Evolutionary conservation across 352 stramenopile species (phyloP).

Genomic region (Pseudoperonospora humuli): DNA sequence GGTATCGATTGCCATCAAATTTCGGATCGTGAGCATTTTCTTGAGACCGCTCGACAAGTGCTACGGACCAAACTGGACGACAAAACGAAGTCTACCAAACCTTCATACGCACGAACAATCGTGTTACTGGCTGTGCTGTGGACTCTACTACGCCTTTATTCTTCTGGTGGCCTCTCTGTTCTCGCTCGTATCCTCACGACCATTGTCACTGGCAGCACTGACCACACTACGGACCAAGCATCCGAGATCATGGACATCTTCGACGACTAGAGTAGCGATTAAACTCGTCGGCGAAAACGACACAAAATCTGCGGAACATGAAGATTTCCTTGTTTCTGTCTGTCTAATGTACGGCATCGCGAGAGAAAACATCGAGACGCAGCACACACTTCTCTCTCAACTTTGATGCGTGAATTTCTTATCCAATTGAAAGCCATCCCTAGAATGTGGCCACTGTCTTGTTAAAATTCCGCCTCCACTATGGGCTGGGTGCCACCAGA

Average conservation of each 20-base stretch:
- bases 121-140: slow-evolving; percentile 51
- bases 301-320: slow-evolving; percentile 24
- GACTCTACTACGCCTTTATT: slow-evolving; percentile 63
- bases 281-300: slow-evolving; percentile 7
- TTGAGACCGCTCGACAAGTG: slow-evolving; percentile 68
- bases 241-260: slow-evolving; percentile 25
- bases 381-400: slow-evolving; percentile 4
- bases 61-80: slow-evolving; percentile 47
- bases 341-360: slow-evolving; percentile 31
- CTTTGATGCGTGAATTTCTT: slow-evolving; percentile 6
- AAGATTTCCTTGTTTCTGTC: slow-evolving; percentile 29
- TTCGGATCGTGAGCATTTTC: slow-evolving; percentile 56
- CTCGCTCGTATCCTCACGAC: slow-evolving; percentile 16
- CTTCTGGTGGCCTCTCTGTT: slow-evolving; percentile 42
- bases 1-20: slow-evolving; percentile 77
- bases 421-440: slow-evolving; percentile 8
- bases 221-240: slow-evolving; percentile 5
- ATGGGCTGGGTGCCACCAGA: slow-evolving; percentile 22
- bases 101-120: slow-evolving; percentile 48
- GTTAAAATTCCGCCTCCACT: slow-evolving; percentile 38
- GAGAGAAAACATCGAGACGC: slow-evolving; percentile 17
- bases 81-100: no score
- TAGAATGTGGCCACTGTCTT: slow-evolving; percentile 13
- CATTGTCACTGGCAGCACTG: no score
- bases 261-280: background rate